Evolutionary conservation across 257 asterid genomes (phyloP).

Genomic region (Dorcoceras hygrometricum): DNA sequence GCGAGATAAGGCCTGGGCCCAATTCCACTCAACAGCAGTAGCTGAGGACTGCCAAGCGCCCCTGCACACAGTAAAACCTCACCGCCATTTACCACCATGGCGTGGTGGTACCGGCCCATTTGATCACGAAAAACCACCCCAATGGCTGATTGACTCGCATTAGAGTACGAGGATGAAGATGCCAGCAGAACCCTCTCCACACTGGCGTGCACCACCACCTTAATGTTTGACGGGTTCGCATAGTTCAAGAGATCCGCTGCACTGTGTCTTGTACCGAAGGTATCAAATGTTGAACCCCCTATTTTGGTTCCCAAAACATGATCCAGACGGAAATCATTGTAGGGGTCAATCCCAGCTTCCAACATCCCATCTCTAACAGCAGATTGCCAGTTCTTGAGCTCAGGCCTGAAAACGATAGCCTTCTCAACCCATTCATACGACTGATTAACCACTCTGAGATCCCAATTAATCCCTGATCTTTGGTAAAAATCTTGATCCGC

Average conservation of each 20-base stretch:
- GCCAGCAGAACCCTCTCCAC: conserved; percentile 68
- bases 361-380: conserved; percentile 70
- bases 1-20: conserved; percentile 83
- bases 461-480: conserved; percentile 63
- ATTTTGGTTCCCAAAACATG: conserved; percentile 79
- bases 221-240: conserved; percentile 56
- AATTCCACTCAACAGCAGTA: conserved; percentile 75
- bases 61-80: conserved; percentile 82
- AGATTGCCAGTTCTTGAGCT: conserved; percentile 71
- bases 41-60: conserved; percentile 88
- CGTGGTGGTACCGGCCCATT: conserved; percentile 57
- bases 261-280: conserved; percentile 61
- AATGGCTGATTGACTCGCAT: conserved; percentile 35
- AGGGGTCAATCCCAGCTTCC: conserved; percentile 73
- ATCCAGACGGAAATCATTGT: conserved; percentile 69
- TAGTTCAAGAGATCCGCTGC: conserved; percentile 73
- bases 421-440: conserved; percentile 86
- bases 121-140: conserved; percentile 74
- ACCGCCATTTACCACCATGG: conserved; percentile 61
- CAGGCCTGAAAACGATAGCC: conserved; percentile 76
- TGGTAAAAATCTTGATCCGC: conserved; percentile 44
- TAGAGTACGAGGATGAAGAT: conserved; percentile 24
- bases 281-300: conserved; percentile 87
- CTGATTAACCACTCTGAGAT: conserved; percentile 51
- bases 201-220: conserved; percentile 57